Evolutionary conservation across 441 rosid species (phyloP), one percentile per base, ranked within the genome.

Genomic region (Aleurites moluccanus): DNA sequence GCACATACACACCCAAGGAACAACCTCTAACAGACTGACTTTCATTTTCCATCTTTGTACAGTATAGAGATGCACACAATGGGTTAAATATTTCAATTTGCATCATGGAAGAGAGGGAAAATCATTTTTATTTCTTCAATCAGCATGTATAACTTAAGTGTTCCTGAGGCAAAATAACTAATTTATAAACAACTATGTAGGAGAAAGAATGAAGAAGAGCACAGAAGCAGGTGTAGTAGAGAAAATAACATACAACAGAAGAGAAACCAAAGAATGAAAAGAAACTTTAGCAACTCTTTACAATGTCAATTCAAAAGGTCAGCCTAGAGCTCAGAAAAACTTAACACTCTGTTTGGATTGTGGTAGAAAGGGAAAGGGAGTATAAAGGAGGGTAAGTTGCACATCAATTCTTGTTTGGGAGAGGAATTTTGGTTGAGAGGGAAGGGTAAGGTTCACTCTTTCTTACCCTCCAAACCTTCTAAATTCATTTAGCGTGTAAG

Each of bases 61-160:
- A 10, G 35, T 50, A 14, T 18, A 68, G 13, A n/a, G 5, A n/a
- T 10, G 4, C 33, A 5, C 16, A 20, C 10, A 59, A 42, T 44
- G 50, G 15, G 27, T 42, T 47, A 68, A 47, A 38, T 44, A 60
- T 72, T 18, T 68, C 25, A 28, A 9, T 10, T 49, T 16, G 6
- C 20, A 27, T 28, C 3, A 35, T 21, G 45, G 21, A 42, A 45
- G 11, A 11, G 16, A 64, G 6, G 23, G 28, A 18, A 60, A n/a
- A 10, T 52, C 49, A 70, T 70, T 70, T 73, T 30, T 53, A 33
- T 62, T 49, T 52, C 20, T 21, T 38, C 30, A 50, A 23, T 25
- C 38, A 52, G n/a, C 18, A 38, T 30, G 23, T 33, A 35, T 64
- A 72, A 21, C 23, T 35, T 62, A 15, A 28, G 21, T 33, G 65